Conservation (phyloP, 163 green algal genomes). For the Volvox carteri region DNA sequence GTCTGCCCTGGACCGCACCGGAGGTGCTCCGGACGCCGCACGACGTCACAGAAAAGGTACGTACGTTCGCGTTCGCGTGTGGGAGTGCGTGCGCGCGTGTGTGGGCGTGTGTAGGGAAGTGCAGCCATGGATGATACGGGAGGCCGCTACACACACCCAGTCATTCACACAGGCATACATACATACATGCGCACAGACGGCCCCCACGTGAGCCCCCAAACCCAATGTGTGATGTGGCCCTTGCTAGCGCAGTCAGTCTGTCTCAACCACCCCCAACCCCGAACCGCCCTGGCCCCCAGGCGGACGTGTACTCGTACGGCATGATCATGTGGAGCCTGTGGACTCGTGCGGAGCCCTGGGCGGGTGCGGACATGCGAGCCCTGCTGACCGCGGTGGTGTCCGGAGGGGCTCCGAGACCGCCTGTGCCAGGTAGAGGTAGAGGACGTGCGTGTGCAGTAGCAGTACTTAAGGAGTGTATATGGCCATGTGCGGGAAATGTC, state of each 20-base stretch:
- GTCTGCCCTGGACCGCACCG: slow-evolving; percentile 87
- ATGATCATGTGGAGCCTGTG: slow-evolving; percentile 61
- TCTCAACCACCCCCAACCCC: too few relatives aligned
- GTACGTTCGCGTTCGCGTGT: background rate
- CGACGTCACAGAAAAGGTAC: slow-evolving; percentile 49
- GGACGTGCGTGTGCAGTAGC: too few relatives aligned
- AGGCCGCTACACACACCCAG: background rate
- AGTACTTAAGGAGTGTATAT: too few relatives aligned
- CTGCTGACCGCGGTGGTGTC: slow-evolving; percentile 38
- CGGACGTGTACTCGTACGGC: slow-evolving; percentile 60
- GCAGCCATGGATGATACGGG: background rate
- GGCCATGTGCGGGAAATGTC: too few relatives aligned
- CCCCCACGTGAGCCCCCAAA: too few relatives aligned
- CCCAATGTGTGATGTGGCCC: background rate
- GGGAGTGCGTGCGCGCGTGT: background rate
- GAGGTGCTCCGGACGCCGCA: slow-evolving; percentile 85
- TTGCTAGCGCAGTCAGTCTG: too few relatives aligned
- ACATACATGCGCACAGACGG: too few relatives aligned
- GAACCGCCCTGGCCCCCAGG: too few relatives aligned
- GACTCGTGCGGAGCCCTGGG: slow-evolving; percentile 39
- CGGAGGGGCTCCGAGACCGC: slow-evolving; percentile 51
- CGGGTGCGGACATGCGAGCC: slow-evolving; percentile 7
- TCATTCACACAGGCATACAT: background rate
- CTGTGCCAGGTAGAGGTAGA: slow-evolving; percentile 43
- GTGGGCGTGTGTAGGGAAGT: background rate